Conservation (phyloP, 192 early-diverging fungal genomes). For the Backusella morwellensis region DNA sequence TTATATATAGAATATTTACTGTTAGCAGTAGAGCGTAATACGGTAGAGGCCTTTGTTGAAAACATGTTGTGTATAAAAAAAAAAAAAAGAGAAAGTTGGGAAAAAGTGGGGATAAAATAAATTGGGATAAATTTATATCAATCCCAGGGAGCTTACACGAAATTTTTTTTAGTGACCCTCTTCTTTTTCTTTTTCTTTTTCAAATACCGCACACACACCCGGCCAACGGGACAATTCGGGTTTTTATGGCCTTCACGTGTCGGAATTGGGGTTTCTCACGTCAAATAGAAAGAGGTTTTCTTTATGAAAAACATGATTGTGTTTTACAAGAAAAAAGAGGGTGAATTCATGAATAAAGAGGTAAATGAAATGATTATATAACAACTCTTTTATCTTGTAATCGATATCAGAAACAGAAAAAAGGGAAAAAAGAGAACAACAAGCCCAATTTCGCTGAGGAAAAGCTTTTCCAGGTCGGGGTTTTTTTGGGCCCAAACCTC, state of each 20-base stretch:
- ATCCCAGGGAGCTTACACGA: neutral
- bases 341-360: neutral
- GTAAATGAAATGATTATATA: too few species aligned
- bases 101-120: constrained; percentile 13
- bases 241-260: neutral
- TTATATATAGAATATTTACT: neutral
- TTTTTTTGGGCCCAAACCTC: neutral
- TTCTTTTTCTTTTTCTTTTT: neutral
- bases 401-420: too few species aligned
- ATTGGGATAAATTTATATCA: neutral
- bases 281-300: neutral
- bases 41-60: constrained; percentile 9
- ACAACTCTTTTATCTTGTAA: too few species aligned
- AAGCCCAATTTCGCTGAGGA: too few species aligned
- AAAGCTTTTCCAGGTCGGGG: too few species aligned
- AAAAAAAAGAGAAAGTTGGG: constrained; percentile 1
- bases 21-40: constrained; percentile 13
- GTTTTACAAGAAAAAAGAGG: neutral
- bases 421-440: too few species aligned
- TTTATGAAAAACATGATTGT: neutral
- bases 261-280: neutral
- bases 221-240: neutral
- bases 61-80: constrained; percentile 16
- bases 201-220: neutral
- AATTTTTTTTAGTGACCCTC: neutral